Evolutionary conservation across 345 rosid species (phyloP), one percentile per base, ranked within the genome.

Genomic region (Lepidium aucheri): DNA sequence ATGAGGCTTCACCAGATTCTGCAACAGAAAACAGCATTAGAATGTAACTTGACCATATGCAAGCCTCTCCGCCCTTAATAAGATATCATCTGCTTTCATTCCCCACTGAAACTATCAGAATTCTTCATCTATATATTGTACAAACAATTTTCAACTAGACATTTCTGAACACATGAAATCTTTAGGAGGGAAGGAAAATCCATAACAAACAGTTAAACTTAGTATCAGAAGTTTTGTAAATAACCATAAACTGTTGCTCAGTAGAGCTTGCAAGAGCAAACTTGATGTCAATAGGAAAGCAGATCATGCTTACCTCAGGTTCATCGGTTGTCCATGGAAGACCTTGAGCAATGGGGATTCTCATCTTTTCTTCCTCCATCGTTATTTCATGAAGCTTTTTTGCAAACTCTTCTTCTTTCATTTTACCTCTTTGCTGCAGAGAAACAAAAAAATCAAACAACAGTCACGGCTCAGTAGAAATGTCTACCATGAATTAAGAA

Each of bases 321-420:
- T 89, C 98, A 67, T 91, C 98, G 4, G 98, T 89, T 56, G 98
- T 91, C 86, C 85, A 87, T 24, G 98, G 98, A 73, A 89, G 90
- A 62, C 98, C 98, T 77, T 87, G 98, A 6, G 98, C 98, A 42
- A 87, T 47, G 0, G 98, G 98, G 60, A 89, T 76, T 54, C 96
- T 77, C 67, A 60, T 81, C 65, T 66, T 91, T 77, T 87, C 87
- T 77, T 84, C 87, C 74, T 84, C 90, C 4, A 49, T 43, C 81
- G 74, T 78, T 77, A 83, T 81, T 72, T 89, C 92, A 12, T 79
- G 90, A 30, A 87, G 24, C 77, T 83, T 91, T 83, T 85, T 87
- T 70, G 75, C 52, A 53, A 91, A 85, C 49, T 91, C 96, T 45
- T 89, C 98, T 62, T 87, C 95, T 75, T 91, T 91, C 73, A 68